Conservation (phyloP, 257 asterid genomes). For the Asclepias syriaca region DNA sequence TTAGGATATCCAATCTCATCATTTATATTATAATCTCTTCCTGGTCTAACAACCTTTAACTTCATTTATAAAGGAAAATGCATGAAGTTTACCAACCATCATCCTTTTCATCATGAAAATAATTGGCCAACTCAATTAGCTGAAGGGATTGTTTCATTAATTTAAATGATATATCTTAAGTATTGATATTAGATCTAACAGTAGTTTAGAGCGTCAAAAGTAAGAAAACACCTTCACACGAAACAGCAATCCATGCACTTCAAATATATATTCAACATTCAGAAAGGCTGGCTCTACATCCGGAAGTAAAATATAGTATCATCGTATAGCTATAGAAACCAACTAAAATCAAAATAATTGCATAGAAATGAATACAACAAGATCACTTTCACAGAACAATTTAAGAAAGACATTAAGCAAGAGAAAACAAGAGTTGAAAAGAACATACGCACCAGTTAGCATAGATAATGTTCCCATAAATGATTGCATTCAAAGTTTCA, state of each 20-base stretch:
- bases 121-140: not conserved
- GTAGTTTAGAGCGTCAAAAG: not conserved
- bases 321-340: not conserved
- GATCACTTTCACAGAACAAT: not conserved
- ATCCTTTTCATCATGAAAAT: not conserved
- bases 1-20: not conserved
- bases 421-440: constrained; percentile 2
- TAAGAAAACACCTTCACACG: not conserved
- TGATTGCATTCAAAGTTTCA: constrained; percentile 60
- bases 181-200: not conserved
- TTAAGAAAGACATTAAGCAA: not conserved
- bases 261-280: not conserved
- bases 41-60: not conserved
- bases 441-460: constrained; percentile 64
- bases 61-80: not conserved
- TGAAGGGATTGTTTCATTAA: not conserved
- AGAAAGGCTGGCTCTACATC: not conserved
- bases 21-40: not conserved
- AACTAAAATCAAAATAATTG: not conserved
- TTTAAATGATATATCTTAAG: not conserved
- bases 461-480: constrained; percentile 86
- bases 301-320: not conserved
- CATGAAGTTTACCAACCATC: not conserved
- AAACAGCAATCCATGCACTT: not conserved
- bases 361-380: not conserved